Evolutionary conservation across 371 early-diverging fungal genomes (phyloP), one percentile per base, ranked within the genome.

Genomic region (Mortierella polycephala): DNA sequence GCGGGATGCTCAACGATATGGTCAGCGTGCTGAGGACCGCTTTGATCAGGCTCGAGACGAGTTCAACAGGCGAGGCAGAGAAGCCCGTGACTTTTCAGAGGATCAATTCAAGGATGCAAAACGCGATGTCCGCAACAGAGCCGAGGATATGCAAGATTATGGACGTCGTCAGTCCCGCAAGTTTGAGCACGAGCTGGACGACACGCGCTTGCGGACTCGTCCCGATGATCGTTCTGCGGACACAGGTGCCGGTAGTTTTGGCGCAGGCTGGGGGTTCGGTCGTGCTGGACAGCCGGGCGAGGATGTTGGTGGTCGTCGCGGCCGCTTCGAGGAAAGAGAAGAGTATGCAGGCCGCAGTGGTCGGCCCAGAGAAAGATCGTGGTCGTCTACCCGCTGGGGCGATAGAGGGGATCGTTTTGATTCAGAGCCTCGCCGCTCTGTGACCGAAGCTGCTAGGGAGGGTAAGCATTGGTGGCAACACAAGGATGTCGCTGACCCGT

Each of bases 371-470:
- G 30, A 30, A 30, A 30, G 30, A 30, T 30, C 30, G 30, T 30
- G 2, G 30, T 30, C 30, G 30, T 30, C 30, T 30, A 30, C 30
- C 4, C 30, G 30, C 30, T 30, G 30, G 30, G 49, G 62, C 10
- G 49, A 21, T 44, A 20, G 46, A 14, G 42, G 30, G 6, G 60
- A 45, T 13, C 40, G 45, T 11, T 57, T 16, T 21, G 62, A 51
- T 2, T 37, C n/a, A 16, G 53, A 37, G 18, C 75, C 64, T 39
- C 76, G 65, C 50, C 77, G 68, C n/a, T 77, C 77, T 37, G 72
- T 77, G 59, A 63, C 64, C 10, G 77, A 77, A 59, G 62, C 64
- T 7, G 77, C 68, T 20, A 62, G 51, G 52, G 77, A 77, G 49
- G 69, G 71, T 20, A 64, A 67, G 47, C 47, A 62, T 51, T 71